Base-by-base conservation (phyloP, 495 filamentous ascomycete species). In the Xylaria curta region DNA sequence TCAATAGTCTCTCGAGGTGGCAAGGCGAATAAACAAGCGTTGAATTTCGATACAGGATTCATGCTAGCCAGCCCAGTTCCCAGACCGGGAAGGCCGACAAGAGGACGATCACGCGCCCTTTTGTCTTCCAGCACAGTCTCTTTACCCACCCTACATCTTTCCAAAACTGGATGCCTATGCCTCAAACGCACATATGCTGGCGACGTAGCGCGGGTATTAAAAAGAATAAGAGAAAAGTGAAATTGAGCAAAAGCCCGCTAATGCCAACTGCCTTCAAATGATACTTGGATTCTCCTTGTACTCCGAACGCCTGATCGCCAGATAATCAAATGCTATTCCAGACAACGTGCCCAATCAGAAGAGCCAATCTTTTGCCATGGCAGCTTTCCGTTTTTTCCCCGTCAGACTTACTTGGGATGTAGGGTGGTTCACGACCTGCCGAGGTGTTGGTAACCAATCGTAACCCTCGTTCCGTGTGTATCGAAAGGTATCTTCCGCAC, bases 401-500 rank as follows among this genome's bases (percentile, higher is more conserved):
- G 75, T 73, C 12, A 74, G 56, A 19, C 69, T 77, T 33, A 73
- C 60, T 65, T 77, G 77, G 19, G 78, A 74, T 17, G 49, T 70
- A 31, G 76, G 63, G 36, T 78, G 56, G 54, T 68, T 56, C 26
- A 77, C 72, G 4, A 81, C 38, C 36, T 81, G 70, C 21, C 78
- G 75, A 5, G 80, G 79, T n/a, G 71, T 76, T 38, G 60, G 64
- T 59, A 72, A 66, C 81, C 81, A 83, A 64, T 82, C 81, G 59
- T 81, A 81, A 5, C 78, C 76, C 13, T 72, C 53, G 0, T 64
- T 49, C 4, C 36, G 59, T 9, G 31, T 74, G 71, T 78, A 78
- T 62, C 68, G 72, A 72, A 75, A 79, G 68, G 19, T 83, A 76
- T 80, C 83, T 85, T 82, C 88, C 75, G 46, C 81, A 67, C 74